phyloP scores from a whole-genome alignment of 2,329 filamentous ascomycete genomes.

The Fusarium sp. region DNA sequence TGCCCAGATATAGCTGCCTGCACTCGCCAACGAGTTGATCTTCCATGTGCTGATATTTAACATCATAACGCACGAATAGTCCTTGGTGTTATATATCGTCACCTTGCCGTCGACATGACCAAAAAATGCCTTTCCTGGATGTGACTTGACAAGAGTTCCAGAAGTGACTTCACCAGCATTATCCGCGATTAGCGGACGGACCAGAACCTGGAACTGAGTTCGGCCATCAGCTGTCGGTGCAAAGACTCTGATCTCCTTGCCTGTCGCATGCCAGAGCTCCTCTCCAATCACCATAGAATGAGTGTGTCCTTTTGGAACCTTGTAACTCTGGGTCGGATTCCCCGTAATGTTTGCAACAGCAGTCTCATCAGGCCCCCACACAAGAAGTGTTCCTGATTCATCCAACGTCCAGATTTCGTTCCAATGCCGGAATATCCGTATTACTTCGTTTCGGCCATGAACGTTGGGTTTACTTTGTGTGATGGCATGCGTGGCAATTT shows the following conservation, averaged over 20 bases:
- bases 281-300: conserved; percentile 91
- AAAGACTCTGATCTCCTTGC: conserved; percentile 90
- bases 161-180: conserved; percentile 90
- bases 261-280: conserved; percentile 88
- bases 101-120: conserved; percentile 96
- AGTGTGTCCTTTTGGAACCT: conserved; percentile 84
- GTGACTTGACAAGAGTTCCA: conserved; percentile 80
- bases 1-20: conserved; percentile 89
- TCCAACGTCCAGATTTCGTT: conserved; percentile 96
- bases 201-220: conserved; percentile 80
- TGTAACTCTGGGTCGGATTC: conserved; percentile 80
- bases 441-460: conserved; percentile 84
- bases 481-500: conserved; percentile 81
- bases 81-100: conserved; percentile 86
- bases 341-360: conserved; percentile 82
- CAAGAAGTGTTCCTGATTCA: conserved; percentile 86
- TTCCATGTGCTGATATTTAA: conserved; percentile 94
- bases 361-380: conserved; percentile 85
- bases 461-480: conserved; percentile 77
- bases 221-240: conserved; percentile 78
- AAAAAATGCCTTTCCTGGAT: conserved; percentile 86
- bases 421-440: conserved; percentile 87
- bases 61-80: conserved; percentile 83
- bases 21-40: conserved; percentile 88
- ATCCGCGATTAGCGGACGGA: conserved; percentile 78